phyloP scores from a whole-genome alignment of 257 asterid genomes.

The Datura wrightii region DNA sequence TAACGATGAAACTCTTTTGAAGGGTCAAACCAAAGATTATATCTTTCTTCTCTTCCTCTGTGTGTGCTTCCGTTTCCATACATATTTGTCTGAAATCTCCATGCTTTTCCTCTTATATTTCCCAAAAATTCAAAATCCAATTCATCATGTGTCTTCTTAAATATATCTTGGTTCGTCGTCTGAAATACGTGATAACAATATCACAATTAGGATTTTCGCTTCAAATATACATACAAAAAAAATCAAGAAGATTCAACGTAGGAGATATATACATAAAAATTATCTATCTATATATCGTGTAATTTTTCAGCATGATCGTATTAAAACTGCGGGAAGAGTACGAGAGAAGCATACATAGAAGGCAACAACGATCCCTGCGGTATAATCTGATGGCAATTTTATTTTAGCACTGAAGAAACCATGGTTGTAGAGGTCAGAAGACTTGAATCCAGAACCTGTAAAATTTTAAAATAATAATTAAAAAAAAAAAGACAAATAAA shows the following conservation, averaged over 20 bases:
- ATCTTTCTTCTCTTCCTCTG: slow-evolving; percentile 96
- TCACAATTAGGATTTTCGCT: too few relatives aligned
- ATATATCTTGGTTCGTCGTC: slow-evolving; percentile 83
- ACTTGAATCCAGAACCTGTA: slow-evolving; percentile 89
- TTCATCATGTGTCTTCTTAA: slow-evolving; percentile 76
- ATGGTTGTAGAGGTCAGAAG: slow-evolving; percentile 80
- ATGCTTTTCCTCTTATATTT: slow-evolving; percentile 76
- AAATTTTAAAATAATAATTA: background rate
- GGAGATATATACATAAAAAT: too few relatives aligned
- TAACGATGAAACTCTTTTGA: slow-evolving; percentile 74
- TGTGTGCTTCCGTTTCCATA: slow-evolving; percentile 93
- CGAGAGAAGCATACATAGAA: slow-evolving; percentile 61
- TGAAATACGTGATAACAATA: slow-evolving; percentile 27
- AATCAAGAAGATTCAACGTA: too few relatives aligned
- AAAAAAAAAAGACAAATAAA: background rate
- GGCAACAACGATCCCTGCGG: slow-evolving; percentile 94
- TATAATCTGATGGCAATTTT: slow-evolving; percentile 83
- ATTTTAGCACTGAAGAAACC: slow-evolving; percentile 93
- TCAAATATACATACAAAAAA: too few relatives aligned
- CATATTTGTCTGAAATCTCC: slow-evolving; percentile 96
- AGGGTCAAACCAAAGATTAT: slow-evolving; percentile 84
- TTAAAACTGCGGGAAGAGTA: too few relatives aligned
- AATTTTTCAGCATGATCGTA: too few relatives aligned
- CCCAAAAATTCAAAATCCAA: slow-evolving; percentile 93
- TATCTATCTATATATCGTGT: too few relatives aligned